Conservation (phyloP, 2,329 filamentous ascomycete species). For the Moelleriella libera region DNA sequence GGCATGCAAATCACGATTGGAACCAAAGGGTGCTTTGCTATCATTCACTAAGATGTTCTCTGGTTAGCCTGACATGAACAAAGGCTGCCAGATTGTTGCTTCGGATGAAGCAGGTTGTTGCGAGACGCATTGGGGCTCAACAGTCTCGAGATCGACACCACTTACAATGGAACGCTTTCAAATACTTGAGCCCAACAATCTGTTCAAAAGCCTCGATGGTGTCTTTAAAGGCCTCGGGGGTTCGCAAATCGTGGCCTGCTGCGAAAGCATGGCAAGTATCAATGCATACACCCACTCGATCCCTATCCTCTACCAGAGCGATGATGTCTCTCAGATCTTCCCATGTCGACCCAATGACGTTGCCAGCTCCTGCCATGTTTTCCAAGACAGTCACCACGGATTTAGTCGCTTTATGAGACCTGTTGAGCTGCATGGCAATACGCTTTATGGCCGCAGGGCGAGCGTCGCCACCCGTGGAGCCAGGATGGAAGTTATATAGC, state of each 20-base stretch:
- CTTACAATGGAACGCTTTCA: constrained; percentile 63
- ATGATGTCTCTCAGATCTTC: constrained; percentile 83
- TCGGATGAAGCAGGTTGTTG: not conserved
- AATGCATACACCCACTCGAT: constrained; percentile 80
- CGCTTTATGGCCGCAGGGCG: constrained; percentile 58
- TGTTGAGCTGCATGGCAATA: constrained; percentile 72
- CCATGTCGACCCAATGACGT: constrained; percentile 73
- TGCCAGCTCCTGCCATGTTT: constrained; percentile 88
- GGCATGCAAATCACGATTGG: constrained; percentile 78
- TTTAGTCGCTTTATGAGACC: constrained; percentile 61
- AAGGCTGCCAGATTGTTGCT: not conserved
- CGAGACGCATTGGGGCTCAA: constrained; percentile 1
- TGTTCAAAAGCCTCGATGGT: constrained; percentile 67
- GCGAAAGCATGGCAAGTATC: constrained; percentile 97
- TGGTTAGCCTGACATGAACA: not conserved
- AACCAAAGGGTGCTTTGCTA: constrained; percentile 76
- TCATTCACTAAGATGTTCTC: constrained; percentile 52
- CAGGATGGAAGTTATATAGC: constrained; percentile 98
- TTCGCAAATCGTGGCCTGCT: constrained; percentile 78
- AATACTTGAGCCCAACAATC: constrained; percentile 62
- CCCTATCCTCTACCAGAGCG: constrained; percentile 62
- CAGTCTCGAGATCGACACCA: not conserved
- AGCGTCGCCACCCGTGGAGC: constrained; percentile 57
- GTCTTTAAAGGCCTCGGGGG: constrained; percentile 54
- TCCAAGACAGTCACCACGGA: constrained; percentile 76